Evolutionary conservation across 306 rosid genomes (phyloP).

Genomic region (Sphenostylis stenocarpa): DNA sequence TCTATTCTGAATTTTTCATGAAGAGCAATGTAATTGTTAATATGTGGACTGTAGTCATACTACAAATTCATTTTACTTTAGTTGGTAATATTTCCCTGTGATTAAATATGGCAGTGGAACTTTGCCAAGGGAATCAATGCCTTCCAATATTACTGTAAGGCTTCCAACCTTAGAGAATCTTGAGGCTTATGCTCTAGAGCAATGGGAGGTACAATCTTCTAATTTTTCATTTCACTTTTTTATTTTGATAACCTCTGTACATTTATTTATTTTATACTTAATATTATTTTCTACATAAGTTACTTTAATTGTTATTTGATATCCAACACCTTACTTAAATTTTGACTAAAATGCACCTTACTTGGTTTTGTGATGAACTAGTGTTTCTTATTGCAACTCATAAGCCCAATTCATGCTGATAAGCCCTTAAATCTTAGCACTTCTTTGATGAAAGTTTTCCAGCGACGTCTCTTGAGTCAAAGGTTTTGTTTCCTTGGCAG

Average conservation of each 20-base stretch:
- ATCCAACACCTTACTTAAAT: conserved; percentile 25
- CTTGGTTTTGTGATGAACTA: conserved; percentile 55
- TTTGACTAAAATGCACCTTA: conserved; percentile 35
- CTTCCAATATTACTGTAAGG: conserved; percentile 79
- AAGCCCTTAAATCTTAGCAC: conserved; percentile 74
- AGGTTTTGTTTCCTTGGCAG: conserved; percentile 52
- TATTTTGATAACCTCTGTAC: neutral
- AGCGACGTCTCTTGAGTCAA: conserved; percentile 81
- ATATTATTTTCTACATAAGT: neutral
- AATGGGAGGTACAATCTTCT: conserved; percentile 78
- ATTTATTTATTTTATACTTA: neutral
- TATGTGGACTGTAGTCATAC: conserved; percentile 15
- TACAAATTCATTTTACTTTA: conserved; percentile 25
- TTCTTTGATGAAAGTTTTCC: conserved; percentile 91
- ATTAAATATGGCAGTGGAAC: conserved; percentile 70
- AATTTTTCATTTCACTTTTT: conserved; percentile 24
- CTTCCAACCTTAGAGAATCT: conserved; percentile 84
- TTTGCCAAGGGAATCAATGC: conserved; percentile 95
- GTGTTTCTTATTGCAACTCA: conserved; percentile 95
- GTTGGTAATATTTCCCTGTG: conserved; percentile 36
- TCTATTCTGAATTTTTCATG: conserved; percentile 24
- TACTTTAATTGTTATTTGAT: conserved; percentile 15
- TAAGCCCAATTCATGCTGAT: conserved; percentile 76
- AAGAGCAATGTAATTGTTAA: neutral
- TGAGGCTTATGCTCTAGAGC: conserved; percentile 73